Evolutionary conservation across 805 yeast species (phyloP).

Genomic region (Barnettozyma californica): DNA sequence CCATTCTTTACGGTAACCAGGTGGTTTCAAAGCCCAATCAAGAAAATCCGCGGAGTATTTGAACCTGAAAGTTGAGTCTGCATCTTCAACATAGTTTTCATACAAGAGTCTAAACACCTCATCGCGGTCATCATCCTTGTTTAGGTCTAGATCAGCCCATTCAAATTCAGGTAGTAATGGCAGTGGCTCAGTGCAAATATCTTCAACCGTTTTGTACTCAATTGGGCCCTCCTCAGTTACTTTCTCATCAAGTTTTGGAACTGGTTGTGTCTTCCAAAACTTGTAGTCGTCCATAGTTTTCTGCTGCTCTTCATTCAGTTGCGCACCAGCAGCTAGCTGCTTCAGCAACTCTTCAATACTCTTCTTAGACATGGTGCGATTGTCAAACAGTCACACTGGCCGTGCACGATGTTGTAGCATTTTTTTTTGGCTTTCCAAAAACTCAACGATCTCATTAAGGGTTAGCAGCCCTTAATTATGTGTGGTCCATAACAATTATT

Average conservation of each 20-base stretch:
- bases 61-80: conserved; percentile 87
- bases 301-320: conserved; percentile 50
- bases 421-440: background rate
- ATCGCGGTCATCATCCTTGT: conserved; percentile 49
- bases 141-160: conserved; percentile 78
- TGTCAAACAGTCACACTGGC: background rate
- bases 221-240: conserved; percentile 76
- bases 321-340: conserved; percentile 28
- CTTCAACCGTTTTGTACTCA: conserved; percentile 65
- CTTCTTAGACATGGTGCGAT: conserved; percentile 13
- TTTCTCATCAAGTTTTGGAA: conserved; percentile 65
- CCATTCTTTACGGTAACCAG: conserved; percentile 90
- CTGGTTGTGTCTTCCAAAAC: conserved; percentile 99
- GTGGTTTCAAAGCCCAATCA: conserved; percentile 90
- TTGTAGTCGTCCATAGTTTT: conserved; percentile 84
- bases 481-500: background rate
- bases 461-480: background rate
- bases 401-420: background rate
- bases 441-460: background rate
- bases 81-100: conserved; percentile 92
- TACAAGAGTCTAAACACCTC: conserved; percentile 78
- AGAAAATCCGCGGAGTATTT: conserved; percentile 79
- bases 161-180: conserved; percentile 71
- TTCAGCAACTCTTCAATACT: conserved; percentile 55
- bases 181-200: conserved; percentile 65